A percentile compares a stretch with the other conserved stretches of the same genome.
Evolutionary conservation across 257 asterid species (phyloP).

Genomic region (Fraxinus quadrangulata): DNA sequence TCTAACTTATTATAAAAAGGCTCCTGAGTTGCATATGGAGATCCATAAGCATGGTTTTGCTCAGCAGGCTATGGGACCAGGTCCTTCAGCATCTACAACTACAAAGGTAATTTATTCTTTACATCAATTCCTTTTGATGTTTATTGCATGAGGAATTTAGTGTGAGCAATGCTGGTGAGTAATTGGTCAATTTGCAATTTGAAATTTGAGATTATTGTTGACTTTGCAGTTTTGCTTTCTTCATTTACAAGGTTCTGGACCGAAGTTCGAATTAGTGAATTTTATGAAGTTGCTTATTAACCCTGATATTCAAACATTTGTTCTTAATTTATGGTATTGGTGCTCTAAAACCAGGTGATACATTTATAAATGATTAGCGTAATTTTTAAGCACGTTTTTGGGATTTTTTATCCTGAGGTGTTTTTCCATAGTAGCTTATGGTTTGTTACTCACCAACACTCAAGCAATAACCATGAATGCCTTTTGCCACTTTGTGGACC

Average conservation of each 20-base stretch:
- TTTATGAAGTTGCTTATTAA: neutral
- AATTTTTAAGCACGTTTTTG: neutral
- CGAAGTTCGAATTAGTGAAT: neutral
- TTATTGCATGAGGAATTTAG: neutral
- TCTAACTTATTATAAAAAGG: slow-evolving; percentile 42
- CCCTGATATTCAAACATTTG: neutral
- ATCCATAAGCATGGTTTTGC: slow-evolving; percentile 75
- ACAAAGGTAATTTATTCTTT: slow-evolving; percentile 55
- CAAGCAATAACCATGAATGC: neutral
- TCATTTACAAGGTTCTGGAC: neutral
- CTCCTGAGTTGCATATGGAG: slow-evolving; percentile 80
- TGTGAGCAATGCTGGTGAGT: neutral
- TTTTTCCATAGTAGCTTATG: neutral
- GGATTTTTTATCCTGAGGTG: neutral
- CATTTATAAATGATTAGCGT: neutral
- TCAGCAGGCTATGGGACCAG: slow-evolving; percentile 76
- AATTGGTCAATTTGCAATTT: neutral
- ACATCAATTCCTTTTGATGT: neutral
- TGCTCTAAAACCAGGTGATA: neutral
- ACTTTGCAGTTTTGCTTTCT: neutral
- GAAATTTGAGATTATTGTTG: neutral
- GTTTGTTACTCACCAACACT: neutral
- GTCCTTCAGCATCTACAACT: slow-evolving; percentile 67
- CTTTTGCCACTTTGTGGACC: neutral
- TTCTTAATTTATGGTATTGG: neutral